Base-by-base conservation (phyloP, 257 asterid species). In the Capsicum pubescens region DNA sequence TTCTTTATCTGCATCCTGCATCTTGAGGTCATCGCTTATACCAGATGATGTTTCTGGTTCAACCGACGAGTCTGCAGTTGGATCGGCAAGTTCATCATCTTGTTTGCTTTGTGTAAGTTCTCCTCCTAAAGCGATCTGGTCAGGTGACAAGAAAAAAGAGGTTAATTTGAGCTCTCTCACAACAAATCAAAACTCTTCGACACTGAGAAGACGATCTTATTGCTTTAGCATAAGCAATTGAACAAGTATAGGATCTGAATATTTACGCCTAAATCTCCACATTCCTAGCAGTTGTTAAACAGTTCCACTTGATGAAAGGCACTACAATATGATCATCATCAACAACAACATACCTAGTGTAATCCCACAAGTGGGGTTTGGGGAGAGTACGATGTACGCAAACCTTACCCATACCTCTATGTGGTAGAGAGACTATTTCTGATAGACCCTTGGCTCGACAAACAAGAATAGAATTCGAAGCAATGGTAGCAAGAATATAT, bases 11-110 rank as follows among this genome's bases (percentile, higher is more conserved):
- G 72, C 50, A 39, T 9, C 82, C 8, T 82, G 71, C 48, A 60
- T 79, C 81, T 83, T 81, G 0, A 46, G 69, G 8, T 86, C 92
- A 14, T 86, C 91, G 66, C 85, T 87, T 35, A 76, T 84, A 58
- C 85, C 91, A 2, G 97, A 91, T 12, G 88, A 66, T 68, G 93
- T 79, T 36, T 87, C 83, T 66, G 85, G 85, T 57, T 88, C 91
- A 7, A 61, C 35, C 3, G 76, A 84, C 11, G 87, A 86, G 52
- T 88, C 90, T 26, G 76, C 88, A 14, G 85, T 58, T 7, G 80
- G 83, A 63, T 84, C 55, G 19, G 56, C 57, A 14, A 86, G 50
- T 12, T 83, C 89, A 63, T 79, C 61, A 10, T 83, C 90, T 32
- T 84, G 74, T 67, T 85, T 84, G 84, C 84, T 63, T 52, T 59